These are phyloP conservation scores for Vanderwaltozyma verrucispora DNA, from an alignment of 805 yeast species.

Conservation along the genomic window DNA sequence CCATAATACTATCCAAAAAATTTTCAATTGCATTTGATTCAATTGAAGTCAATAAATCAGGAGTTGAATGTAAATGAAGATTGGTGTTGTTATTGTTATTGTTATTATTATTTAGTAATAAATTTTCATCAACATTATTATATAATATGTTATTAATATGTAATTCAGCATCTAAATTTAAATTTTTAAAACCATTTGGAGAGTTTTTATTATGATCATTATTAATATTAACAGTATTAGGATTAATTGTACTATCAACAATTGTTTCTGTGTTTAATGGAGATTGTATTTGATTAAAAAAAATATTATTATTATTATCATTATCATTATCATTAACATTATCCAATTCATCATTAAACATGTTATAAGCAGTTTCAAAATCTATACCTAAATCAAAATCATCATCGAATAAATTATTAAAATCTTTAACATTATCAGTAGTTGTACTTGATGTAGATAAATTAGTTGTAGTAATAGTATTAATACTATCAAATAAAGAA, in stretches of 20 bases:
- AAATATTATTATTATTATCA: not conserved
- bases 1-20: conserved; percentile 22
- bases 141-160: conserved; percentile 1
- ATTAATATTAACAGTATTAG: not conserved
- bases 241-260: not conserved
- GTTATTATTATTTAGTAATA: not conserved
- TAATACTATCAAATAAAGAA: no score
- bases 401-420: not conserved
- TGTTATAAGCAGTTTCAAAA: conserved; percentile 4
- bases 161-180: no score
- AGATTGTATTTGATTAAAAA: not conserved
- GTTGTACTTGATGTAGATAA: no score
- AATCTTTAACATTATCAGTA: not conserved
- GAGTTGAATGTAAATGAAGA: not conserved
- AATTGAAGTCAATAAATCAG: conserved; percentile 17
- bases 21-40: conserved; percentile 27
- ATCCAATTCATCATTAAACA: conserved; percentile 3
- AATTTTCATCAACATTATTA: not conserved
- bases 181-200: not conserved
- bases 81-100: not conserved
- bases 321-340: no score
- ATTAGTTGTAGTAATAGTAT: no score
- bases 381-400: conserved; percentile 4
- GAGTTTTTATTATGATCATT: not conserved
- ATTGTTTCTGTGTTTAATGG: not conserved